Conservation (phyloP, 768 basidiomycete species). For the Collybia sp. region DNA sequence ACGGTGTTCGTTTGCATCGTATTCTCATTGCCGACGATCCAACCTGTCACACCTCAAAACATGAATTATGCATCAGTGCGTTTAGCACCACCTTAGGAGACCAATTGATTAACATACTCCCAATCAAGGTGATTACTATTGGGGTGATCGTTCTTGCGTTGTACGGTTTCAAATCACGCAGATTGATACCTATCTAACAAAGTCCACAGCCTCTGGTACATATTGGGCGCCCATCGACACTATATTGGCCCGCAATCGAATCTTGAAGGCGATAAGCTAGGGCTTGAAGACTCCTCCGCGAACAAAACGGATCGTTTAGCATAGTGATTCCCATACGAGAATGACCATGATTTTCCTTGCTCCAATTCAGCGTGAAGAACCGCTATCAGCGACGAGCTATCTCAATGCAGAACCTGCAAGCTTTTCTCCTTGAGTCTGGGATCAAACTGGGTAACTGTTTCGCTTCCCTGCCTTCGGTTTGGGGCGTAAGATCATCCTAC, state of each 20-base stretch:
- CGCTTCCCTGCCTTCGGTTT: too few relatives aligned
- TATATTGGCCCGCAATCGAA: constrained; percentile 59
- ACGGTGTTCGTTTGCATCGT: constrained; percentile 66
- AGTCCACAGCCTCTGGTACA: constrained; percentile 43
- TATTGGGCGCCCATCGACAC: constrained; percentile 45
- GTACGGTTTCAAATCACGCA: constrained; percentile 27
- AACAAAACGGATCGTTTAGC: too few relatives aligned
- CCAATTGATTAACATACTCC: constrained; percentile 1
- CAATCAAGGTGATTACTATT: constrained; percentile 40
- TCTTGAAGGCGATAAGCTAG: constrained; percentile 18
- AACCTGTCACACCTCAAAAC: constrained; percentile 63
- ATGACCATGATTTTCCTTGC: too few relatives aligned
- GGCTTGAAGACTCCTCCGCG: too few relatives aligned
- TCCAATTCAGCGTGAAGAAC: too few relatives aligned
- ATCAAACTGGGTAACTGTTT: too few relatives aligned
- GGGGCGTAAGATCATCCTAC: too few relatives aligned
- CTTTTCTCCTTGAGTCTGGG: too few relatives aligned
- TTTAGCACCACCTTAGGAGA: constrained; percentile 3
- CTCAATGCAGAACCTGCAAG: too few relatives aligned
- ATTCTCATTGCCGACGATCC: constrained; percentile 65
- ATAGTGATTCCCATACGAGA: too few relatives aligned
- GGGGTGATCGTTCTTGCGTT: constrained; percentile 50
- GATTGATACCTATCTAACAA: neutral
- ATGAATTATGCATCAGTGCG: constrained; percentile 82
- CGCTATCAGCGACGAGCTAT: too few relatives aligned